These are phyloP conservation scores for Calocybe indica DNA, from an alignment of 768 basidiomycete species.

Conservation along the genomic window DNA sequence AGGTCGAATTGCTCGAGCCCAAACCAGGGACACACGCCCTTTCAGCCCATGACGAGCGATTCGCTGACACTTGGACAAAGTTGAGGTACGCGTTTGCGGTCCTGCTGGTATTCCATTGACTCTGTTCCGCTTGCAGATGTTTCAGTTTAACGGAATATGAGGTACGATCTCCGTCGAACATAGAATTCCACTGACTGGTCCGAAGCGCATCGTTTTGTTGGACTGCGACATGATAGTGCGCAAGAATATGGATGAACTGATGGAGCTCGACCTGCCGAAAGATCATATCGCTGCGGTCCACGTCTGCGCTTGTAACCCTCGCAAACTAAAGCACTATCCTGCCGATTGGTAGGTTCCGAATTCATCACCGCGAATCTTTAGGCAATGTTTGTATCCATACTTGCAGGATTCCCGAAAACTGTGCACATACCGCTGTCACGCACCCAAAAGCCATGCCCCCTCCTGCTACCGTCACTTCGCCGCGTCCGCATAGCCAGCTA, in stretches of 20 bases:
- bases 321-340: slow-evolving; percentile 80
- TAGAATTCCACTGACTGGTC: slow-evolving; percentile 5
- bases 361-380: not conserved
- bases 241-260: slow-evolving; percentile 74
- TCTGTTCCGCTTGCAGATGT: slow-evolving; percentile 23
- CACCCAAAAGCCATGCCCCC: slow-evolving; percentile 38
- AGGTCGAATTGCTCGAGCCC: slow-evolving; percentile 58
- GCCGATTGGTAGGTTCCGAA: slow-evolving; percentile 64
- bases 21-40: slow-evolving; percentile 34
- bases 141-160: slow-evolving; percentile 69
- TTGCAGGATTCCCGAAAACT: slow-evolving; percentile 89
- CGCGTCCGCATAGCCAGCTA: slow-evolving; percentile 75
- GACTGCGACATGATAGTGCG: slow-evolving; percentile 87
- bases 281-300: slow-evolving; percentile 86
- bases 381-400: slow-evolving; percentile 5
- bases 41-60: slow-evolving; percentile 41
- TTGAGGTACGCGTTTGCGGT: slow-evolving; percentile 30
- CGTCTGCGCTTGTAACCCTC: slow-evolving; percentile 93
- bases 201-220: slow-evolving; percentile 69
- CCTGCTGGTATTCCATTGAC: not conserved
- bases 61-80: slow-evolving; percentile 72
- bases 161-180: slow-evolving; percentile 27
- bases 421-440: slow-evolving; percentile 63
- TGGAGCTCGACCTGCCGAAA: slow-evolving; percentile 51
- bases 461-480: slow-evolving; percentile 31